Evolutionary conservation across 106 monocot genomes (phyloP).

Genomic region (Vanilla planifolia): DNA sequence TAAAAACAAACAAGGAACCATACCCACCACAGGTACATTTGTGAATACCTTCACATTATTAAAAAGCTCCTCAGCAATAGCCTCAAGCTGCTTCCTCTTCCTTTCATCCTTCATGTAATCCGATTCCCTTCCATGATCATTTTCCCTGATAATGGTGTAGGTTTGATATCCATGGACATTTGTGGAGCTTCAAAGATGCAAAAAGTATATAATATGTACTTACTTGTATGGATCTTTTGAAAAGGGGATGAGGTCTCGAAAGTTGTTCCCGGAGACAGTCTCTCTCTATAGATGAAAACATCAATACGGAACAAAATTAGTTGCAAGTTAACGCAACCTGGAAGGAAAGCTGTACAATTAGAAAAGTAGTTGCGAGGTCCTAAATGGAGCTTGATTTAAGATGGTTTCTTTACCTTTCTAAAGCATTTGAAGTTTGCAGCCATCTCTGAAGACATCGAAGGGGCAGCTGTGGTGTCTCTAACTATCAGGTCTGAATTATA

Average conservation of each 20-base stretch:
- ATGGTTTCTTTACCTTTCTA: slow-evolving; percentile 52
- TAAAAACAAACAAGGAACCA: neutral
- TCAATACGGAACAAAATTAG: slow-evolving; percentile 9
- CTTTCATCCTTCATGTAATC: slow-evolving; percentile 70
- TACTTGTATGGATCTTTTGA: slow-evolving; percentile 88
- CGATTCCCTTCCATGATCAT: slow-evolving; percentile 34
- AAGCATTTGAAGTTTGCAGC: slow-evolving; percentile 77
- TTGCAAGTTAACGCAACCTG: neutral
- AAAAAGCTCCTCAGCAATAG: slow-evolving; percentile 86
- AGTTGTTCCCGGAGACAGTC: slow-evolving; percentile 62
- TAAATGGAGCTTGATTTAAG: neutral
- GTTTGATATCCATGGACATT: neutral
- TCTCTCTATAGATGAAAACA: slow-evolving; percentile 33
- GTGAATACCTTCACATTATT: slow-evolving; percentile 73
- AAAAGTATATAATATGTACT: slow-evolving; percentile 5
- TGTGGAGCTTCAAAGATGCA: neutral
- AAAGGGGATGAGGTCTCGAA: slow-evolving; percentile 70
- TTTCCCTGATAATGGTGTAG: slow-evolving; percentile 36
- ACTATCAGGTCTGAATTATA: slow-evolving; percentile 65
- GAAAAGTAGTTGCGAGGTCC: no score
- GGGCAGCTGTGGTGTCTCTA: slow-evolving; percentile 18
- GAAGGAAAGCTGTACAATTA: no score
- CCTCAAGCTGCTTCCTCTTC: slow-evolving; percentile 84
- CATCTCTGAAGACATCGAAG: slow-evolving; percentile 9
- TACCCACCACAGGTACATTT: neutral